phyloP scores from a whole-genome alignment of 768 basidiomycete genomes.

The Mycena venus region DNA sequence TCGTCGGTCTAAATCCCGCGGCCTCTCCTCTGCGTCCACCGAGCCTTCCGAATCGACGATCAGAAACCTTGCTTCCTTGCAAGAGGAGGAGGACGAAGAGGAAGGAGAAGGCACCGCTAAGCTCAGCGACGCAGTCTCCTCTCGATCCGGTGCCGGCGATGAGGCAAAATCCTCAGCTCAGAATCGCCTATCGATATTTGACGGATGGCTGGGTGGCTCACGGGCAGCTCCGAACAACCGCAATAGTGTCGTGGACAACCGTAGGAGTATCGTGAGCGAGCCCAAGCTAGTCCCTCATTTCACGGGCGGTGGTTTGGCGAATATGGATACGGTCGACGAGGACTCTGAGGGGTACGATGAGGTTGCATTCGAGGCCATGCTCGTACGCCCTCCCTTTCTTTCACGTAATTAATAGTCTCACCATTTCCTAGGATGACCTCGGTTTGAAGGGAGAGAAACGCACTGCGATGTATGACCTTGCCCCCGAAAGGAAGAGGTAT shows the following conservation, averaged over 20 bases:
- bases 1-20: conserved; percentile 73
- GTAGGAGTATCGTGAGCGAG: conserved; percentile 77
- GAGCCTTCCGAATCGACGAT: conserved; percentile 68
- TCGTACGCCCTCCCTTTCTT: conserved; percentile 60
- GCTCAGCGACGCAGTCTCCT: conserved; percentile 34
- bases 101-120: conserved; percentile 76
- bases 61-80: conserved; percentile 60
- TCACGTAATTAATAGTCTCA: conserved; percentile 6
- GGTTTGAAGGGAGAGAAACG: conserved; percentile 81
- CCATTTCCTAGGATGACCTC: conserved; percentile 70
- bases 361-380: conserved; percentile 70
- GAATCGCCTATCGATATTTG: conserved; percentile 77
- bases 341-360: conserved; percentile 54
- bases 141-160: conserved; percentile 6
- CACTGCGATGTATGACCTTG: conserved; percentile 70
- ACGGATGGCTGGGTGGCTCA: conserved; percentile 66
- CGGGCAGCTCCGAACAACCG: conserved; percentile 52
- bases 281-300: conserved; percentile 70
- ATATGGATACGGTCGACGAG: conserved; percentile 42
- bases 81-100: conserved; percentile 60
- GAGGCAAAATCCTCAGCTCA: conserved; percentile 48
- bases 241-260: conserved; percentile 53
- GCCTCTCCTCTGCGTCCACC: conserved; percentile 57
- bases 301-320: conserved; percentile 46
- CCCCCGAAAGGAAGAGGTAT: conserved; percentile 74